Evolutionary conservation across 306 rosid species (phyloP), one percentile per base, ranked within the genome.

Genomic region (Luffa acutangula): DNA sequence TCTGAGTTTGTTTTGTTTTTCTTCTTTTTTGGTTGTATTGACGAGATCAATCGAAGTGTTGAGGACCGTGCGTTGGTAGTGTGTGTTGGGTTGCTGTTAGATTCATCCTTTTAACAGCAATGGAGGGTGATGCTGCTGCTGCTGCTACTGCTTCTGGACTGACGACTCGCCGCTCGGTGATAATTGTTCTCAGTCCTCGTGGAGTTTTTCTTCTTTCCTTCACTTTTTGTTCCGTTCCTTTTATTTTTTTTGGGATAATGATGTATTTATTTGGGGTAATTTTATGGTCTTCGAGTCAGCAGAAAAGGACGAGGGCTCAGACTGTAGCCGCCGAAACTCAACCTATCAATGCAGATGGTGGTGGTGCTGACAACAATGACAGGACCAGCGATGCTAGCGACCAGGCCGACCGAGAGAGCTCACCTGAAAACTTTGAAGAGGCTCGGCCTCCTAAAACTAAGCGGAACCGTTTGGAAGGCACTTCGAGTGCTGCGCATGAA

Each of bases 231-330:
- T 25, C 31, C 31, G 31, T 25, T 25, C 31, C 31, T 43, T 0
- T 65, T 31, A 17, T 18, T 17, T 57, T 15, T 13, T 74, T 0
- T 51, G 48, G 57, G 31, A 63, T 56, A 37, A 9, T 78, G 4
- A 36, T 6, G n/a, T 41, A 9, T 49, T 8, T 54, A 60, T 62
- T 82, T 85, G 59, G 80, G 72, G 80, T 86, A 63, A 78, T 83
- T 85, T 85, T 76, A 31, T 10, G 79, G 78, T 82, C 13, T 76
- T 83, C 39, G 70, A 72, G 73, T 80, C 46, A 82, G 87, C 96
- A 91, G 91, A 94, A 88, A 83, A 85, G 97, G 79, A 78, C 82
- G 53, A 89, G 97, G 88, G 93, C 85, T 83, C 97, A 72, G 76
- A 46, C 59, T 78, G 79, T 54, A 71, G 42, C 49, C 56, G 43